phyloP scores from a whole-genome alignment of 139 green algal species.

The Micractinium sp. region DNA sequence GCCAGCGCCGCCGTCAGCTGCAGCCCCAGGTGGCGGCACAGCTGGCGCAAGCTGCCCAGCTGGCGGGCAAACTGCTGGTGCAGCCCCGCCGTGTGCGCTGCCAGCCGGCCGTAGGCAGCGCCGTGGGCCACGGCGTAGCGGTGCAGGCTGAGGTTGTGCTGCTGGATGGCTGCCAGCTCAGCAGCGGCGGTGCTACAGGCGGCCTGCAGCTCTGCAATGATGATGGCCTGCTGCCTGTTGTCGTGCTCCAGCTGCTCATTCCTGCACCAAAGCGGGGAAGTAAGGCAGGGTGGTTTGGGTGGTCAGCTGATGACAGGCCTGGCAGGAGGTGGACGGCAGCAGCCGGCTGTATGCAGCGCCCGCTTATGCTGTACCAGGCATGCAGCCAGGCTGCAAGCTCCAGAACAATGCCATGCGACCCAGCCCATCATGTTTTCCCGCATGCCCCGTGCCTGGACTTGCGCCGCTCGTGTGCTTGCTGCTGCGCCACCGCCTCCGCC shows the following conservation, averaged over 20 bases:
- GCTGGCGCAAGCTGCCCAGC: neutral
- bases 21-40: conserved; percentile 11
- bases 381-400: too few relatives aligned
- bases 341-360: neutral
- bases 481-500: neutral
- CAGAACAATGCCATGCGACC: neutral
- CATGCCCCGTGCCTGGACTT: neutral
- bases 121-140: conserved; percentile 6
- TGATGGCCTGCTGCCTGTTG: conserved; percentile 10
- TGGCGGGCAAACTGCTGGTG: conserved; percentile 7
- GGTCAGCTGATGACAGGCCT: neutral
- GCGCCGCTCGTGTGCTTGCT: neutral
- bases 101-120: conserved; percentile 19
- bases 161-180: neutral
- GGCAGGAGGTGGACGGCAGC: neutral
- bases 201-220: conserved; percentile 16
- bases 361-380: neutral
- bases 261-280: neutral
- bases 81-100: conserved; percentile 7
- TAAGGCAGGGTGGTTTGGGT: neutral
- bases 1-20: neutral
- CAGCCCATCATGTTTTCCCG: neutral
- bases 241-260: conserved; percentile 24
- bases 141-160: neutral
- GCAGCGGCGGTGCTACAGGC: neutral